Base-by-base conservation (phyloP, 495 filamentous ascomycete species). In the Cenococcum geophilum region DNA sequence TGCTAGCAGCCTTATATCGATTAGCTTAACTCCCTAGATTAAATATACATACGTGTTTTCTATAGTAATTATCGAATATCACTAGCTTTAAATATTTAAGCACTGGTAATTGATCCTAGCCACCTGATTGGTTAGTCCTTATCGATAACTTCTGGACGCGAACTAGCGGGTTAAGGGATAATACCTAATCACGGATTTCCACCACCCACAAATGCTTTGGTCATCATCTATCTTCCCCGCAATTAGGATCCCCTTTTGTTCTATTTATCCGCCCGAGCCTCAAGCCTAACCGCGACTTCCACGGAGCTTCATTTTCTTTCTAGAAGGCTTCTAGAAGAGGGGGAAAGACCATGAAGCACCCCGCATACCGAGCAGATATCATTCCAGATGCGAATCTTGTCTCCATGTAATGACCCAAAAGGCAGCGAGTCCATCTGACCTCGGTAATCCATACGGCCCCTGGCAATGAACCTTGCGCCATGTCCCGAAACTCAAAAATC, bases 281-380 rank as follows among this genome's bases (percentile, higher is more conserved):
- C 18, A 45, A 45, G 18, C 40, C 40, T 45, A 1, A 16, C 4
- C 40, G 3, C 14, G 12, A 45, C 18, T 45, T 45, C 40, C 18
- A 45, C 40, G 18, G 40, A 51, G 18, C 48, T 51, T 51, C 48
- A 27, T 27, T 22, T 51, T 51, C 48, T 16, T 51, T 51, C 48
- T 51, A 18, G 48, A 51, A 18, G 18, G 4, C 16, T 12, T 51
- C 20, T 47, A 21, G 42, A 47, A 16, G 3, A 21, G 18, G 11
- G 48, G 4, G 14, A 51, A 51, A 45, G 48, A 12, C 11, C 48
- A 27, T 51, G 14, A 52, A 14, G 49, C 49, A 52, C 49, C 49
- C 49, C 49, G 49, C 49, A 16, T 25, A 16, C 3, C 10, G 1
- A 14, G 6, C 49, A 20, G 49, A 52, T 12, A 21, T 51, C 22